Conservation (phyloP, 2,329 filamentous ascomycete species). For the Microdochium nivale region DNA sequence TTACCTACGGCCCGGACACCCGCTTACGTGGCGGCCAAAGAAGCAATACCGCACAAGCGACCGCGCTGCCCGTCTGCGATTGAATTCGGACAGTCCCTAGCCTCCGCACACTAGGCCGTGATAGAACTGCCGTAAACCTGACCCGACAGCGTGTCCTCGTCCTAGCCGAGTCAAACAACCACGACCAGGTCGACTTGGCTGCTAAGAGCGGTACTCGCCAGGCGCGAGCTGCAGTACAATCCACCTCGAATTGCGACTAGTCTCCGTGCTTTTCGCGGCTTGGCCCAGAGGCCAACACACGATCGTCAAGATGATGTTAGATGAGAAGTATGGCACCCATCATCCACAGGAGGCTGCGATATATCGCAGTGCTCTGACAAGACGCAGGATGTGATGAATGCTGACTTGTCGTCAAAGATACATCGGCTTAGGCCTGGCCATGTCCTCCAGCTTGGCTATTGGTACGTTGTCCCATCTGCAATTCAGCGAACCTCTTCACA, state of each 20-base stretch:
- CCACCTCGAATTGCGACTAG: not conserved
- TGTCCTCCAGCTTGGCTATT: constrained; percentile 67
- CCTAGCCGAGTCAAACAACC: not conserved
- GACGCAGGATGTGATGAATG: constrained; percentile 6
- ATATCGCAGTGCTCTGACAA: constrained; percentile 1
- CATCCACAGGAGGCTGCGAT: not conserved
- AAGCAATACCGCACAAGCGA: no score
- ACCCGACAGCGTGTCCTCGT: no score
- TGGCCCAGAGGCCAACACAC: not conserved
- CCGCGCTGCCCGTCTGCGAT: no score
- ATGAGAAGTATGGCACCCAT: constrained; percentile 31
- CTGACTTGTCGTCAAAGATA: constrained; percentile 47
- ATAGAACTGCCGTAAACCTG: no score
- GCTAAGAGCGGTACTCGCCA: not conserved
- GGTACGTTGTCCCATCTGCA: constrained; percentile 38
- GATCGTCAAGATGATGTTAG: constrained; percentile 27
- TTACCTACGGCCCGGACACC: no score
- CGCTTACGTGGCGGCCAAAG: no score
- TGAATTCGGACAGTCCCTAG: no score
- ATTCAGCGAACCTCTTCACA: no score
- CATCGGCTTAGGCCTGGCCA: constrained; percentile 66
- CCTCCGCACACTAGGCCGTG: no score
- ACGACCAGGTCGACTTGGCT: not conserved
- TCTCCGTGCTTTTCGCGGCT: not conserved
- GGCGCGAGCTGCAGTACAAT: not conserved